Percentiles rank a stretch among this genome's conserved stretches.
These are phyloP conservation scores for Russula earlei DNA, from an alignment of 768 basidiomycete genomes.

Conservation along the genomic window DNA sequence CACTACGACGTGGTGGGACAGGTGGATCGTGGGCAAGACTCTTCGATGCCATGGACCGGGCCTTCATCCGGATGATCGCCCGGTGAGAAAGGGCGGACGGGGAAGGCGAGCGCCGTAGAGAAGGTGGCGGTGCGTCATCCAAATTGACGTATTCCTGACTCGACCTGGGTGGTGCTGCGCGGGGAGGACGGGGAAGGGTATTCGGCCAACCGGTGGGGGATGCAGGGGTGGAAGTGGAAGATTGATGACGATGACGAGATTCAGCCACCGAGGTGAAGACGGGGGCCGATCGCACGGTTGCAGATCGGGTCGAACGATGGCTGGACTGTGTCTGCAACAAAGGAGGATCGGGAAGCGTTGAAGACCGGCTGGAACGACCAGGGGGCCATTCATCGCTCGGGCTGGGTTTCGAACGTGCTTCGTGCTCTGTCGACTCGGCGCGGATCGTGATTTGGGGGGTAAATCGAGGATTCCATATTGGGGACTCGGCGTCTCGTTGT, in stretches of 20 bases:
- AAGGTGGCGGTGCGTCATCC: conserved; percentile 20
- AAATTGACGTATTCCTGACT: conserved; percentile 18
- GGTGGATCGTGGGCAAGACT: not conserved
- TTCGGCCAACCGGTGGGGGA: conserved; percentile 17
- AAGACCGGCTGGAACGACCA: conserved; percentile 12
- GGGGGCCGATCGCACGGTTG: conserved; percentile 6
- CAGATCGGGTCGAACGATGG: conserved; percentile 17
- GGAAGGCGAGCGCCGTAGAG: conserved; percentile 19
- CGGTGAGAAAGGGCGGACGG: conserved; percentile 4
- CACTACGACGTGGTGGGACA: conserved; percentile 3
- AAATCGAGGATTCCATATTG: conserved; percentile 21
- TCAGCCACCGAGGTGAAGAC: not conserved
- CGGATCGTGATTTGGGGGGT: conserved; percentile 17
- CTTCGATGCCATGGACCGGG: not conserved
- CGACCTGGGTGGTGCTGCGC: conserved; percentile 4
- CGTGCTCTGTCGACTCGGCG: conserved; percentile 11
- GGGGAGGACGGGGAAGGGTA: conserved; percentile 13
- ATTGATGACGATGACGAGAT: not conserved
- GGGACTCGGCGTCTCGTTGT: conserved; percentile 12
- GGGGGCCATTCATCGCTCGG: conserved; percentile 9
- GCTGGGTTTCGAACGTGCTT: conserved; percentile 9
- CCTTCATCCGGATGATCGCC: not conserved
- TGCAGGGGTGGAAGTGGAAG: conserved; percentile 17
- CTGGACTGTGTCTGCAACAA: not conserved
- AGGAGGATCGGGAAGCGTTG: conserved; percentile 16